Percentiles rank a stretch among this genome's conserved stretches.
Evolutionary conservation across 2,329 filamentous ascomycete species (phyloP).

Genomic region (Mycosphaerella sp.): DNA sequence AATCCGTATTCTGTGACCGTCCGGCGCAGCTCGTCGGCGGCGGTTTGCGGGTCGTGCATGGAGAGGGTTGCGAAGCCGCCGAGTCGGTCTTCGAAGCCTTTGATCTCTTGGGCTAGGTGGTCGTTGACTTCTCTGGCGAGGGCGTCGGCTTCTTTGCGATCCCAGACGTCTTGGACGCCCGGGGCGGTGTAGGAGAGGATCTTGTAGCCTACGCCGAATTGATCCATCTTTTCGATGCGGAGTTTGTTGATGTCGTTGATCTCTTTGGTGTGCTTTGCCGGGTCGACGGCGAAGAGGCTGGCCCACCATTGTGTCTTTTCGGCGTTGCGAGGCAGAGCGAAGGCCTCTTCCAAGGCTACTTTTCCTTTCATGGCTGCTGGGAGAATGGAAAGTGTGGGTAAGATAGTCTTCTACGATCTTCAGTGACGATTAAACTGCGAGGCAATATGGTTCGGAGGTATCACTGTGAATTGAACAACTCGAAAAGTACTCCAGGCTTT

Average conservation of each 20-base stretch:
- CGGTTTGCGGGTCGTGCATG: constrained; percentile 49
- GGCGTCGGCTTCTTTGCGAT: constrained; percentile 40
- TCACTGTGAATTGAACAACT: too few relatives aligned
- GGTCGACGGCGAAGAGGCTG: constrained; percentile 52
- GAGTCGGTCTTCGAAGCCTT: constrained; percentile 39
- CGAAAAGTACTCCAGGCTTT: too few relatives aligned
- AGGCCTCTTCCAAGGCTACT: constrained; percentile 57
- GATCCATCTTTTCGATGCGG: constrained; percentile 40
- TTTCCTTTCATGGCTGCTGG: constrained; percentile 43
- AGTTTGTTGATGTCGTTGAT: constrained; percentile 47
- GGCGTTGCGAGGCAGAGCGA: constrained; percentile 53
- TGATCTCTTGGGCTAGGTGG: constrained; percentile 42
- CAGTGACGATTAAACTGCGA: too few relatives aligned
- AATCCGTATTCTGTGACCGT: constrained; percentile 47
- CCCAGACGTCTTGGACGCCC: constrained; percentile 45
- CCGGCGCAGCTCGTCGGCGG: constrained; percentile 47
- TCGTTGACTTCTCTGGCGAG: constrained; percentile 45
- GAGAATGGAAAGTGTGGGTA: too few relatives aligned
- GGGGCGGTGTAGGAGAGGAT: constrained; percentile 47
- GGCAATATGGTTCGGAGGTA: too few relatives aligned
- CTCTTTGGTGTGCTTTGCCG: constrained; percentile 52
- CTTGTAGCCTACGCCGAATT: constrained; percentile 44
- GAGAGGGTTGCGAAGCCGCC: constrained; percentile 41
- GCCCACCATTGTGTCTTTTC: constrained; percentile 59
- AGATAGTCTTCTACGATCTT: too few relatives aligned